Percentiles rank a stretch among this genome's conserved stretches.
Conservation (phyloP, 2,329 filamentous ascomycete species). For the Fusarium sp. region DNA sequence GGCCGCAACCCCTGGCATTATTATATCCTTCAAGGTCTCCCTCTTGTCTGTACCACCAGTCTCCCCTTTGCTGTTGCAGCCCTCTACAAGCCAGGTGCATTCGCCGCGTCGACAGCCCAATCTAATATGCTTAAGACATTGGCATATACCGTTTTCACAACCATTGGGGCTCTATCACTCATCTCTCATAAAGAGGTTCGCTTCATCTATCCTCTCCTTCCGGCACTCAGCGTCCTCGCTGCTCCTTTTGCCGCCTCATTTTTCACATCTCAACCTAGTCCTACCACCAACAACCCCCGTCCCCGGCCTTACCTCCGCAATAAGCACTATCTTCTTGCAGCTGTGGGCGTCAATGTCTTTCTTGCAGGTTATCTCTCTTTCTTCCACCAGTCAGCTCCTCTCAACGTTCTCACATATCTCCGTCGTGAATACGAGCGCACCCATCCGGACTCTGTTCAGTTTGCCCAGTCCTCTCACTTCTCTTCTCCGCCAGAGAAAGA, state of each 20-base stretch:
- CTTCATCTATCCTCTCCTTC: constrained; percentile 94
- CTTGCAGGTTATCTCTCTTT: constrained; percentile 81
- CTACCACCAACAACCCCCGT: constrained; percentile 48
- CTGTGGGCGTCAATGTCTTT: constrained; percentile 75
- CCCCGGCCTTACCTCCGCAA: constrained; percentile 59
- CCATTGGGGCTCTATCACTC: constrained; percentile 74
- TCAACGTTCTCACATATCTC: constrained; percentile 80
- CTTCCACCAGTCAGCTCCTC: constrained; percentile 83
- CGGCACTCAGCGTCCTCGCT: constrained; percentile 84
- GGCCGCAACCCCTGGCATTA: constrained; percentile 92
- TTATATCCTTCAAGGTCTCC: constrained; percentile 90
- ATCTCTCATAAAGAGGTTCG: constrained; percentile 97
- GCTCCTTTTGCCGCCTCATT: constrained; percentile 75
- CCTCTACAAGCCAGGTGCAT: constrained; percentile 64
- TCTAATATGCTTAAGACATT: constrained; percentile 59
- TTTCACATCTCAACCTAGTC: constrained; percentile 62
- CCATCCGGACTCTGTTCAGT: constrained; percentile 55
- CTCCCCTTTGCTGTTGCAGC: constrained; percentile 81
- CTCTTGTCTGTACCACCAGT: constrained; percentile 85
- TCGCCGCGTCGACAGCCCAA: constrained; percentile 52
- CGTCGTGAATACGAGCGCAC: constrained; percentile 77
- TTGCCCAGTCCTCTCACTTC: constrained; percentile 40
- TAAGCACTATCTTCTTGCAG: constrained; percentile 66
- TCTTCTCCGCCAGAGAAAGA: constrained; percentile 49
- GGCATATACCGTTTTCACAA: constrained; percentile 69